These are phyloP conservation scores for Starmerella lactis-condensi DNA, from an alignment of 805 yeast genomes.

Conservation along the genomic window DNA sequence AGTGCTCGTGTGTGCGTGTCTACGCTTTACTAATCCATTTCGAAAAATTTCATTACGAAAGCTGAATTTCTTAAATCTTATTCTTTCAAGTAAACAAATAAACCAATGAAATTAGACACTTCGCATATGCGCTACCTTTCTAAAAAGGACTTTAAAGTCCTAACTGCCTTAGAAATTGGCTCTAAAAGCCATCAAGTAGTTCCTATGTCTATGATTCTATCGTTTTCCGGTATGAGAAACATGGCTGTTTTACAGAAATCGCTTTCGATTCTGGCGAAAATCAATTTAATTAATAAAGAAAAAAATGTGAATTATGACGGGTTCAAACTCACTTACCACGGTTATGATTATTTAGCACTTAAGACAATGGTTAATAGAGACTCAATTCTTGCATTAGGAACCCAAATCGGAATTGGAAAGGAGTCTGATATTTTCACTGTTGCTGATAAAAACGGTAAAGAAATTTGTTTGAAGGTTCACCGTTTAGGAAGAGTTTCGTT, in stretches of 20 bases:
- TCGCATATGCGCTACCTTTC: slow-evolving; percentile 86
- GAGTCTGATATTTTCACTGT: slow-evolving; percentile 89
- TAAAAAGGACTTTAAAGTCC: slow-evolving; percentile 73
- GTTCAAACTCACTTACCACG: slow-evolving; percentile 68
- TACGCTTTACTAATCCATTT: background rate
- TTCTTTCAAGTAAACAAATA: background rate
- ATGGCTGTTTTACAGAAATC: slow-evolving; percentile 60
- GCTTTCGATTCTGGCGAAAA: slow-evolving; percentile 71
- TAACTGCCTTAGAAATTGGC: slow-evolving; percentile 71
- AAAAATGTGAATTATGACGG: slow-evolving; percentile 94
- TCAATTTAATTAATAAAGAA: slow-evolving; percentile 54
- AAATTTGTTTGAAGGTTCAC: slow-evolving; percentile 71
- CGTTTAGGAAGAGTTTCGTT: slow-evolving; percentile 88
- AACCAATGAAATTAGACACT: slow-evolving; percentile 82
- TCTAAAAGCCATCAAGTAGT: slow-evolving; percentile 87
- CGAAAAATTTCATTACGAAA: background rate
- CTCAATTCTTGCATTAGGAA: slow-evolving; percentile 59
- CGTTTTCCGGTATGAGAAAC: slow-evolving; percentile 58
- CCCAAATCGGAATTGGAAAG: slow-evolving; percentile 88
- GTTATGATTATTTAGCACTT: slow-evolving; percentile 82
- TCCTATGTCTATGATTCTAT: slow-evolving; percentile 69
- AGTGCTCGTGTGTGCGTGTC: too few species aligned
- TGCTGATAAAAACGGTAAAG: slow-evolving; percentile 44
- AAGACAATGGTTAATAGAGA: slow-evolving; percentile 63
- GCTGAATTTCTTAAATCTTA: background rate